These are phyloP conservation scores for Helicosporidium sp. DNA, from an alignment of 139 green algal species.

Conservation along the genomic window DNA sequence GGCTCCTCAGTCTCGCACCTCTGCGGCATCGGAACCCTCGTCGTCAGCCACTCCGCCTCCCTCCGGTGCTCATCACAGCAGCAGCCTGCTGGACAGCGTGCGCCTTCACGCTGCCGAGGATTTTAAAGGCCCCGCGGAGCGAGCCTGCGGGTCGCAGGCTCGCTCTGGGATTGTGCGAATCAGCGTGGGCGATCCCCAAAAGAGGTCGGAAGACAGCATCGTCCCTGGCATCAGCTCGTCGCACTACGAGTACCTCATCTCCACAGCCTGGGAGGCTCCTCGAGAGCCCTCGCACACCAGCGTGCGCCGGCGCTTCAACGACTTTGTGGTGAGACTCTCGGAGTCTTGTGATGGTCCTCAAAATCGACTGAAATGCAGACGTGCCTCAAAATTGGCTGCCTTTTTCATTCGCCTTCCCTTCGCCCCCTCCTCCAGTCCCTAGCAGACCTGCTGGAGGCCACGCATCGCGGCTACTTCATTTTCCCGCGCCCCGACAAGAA, in stretches of 20 bases:
- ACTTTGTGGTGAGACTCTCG: slow-evolving; percentile 74
- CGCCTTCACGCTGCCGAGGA: slow-evolving; percentile 16
- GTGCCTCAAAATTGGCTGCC: too few relatives aligned
- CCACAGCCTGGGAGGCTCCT: background rate
- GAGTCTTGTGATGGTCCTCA: too few relatives aligned
- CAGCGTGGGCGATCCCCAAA: too few relatives aligned
- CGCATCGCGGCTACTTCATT: slow-evolving; percentile 71
- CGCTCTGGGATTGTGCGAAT: too few relatives aligned
- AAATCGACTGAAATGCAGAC: too few relatives aligned
- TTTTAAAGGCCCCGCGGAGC: background rate
- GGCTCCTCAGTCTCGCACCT: too few relatives aligned
- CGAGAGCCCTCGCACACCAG: slow-evolving; percentile 41
- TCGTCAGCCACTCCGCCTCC: too few relatives aligned
- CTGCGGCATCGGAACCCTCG: too few relatives aligned
- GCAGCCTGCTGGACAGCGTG: slow-evolving; percentile 48
- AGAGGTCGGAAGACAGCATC: slow-evolving; percentile 11
- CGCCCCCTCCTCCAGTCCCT: too few relatives aligned
- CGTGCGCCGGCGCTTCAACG: slow-evolving; percentile 47
- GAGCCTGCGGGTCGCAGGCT: background rate
- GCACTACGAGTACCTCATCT: slow-evolving; percentile 17
- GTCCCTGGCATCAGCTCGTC: slow-evolving; percentile 21
- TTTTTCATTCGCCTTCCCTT: too few relatives aligned
- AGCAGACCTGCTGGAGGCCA: slow-evolving; percentile 41
- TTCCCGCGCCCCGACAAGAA: slow-evolving; percentile 77
- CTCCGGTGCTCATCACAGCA: too few relatives aligned